phyloP scores from a whole-genome alignment of 1,139 yeast genomes.

The Taphrina flavorubra region DNA sequence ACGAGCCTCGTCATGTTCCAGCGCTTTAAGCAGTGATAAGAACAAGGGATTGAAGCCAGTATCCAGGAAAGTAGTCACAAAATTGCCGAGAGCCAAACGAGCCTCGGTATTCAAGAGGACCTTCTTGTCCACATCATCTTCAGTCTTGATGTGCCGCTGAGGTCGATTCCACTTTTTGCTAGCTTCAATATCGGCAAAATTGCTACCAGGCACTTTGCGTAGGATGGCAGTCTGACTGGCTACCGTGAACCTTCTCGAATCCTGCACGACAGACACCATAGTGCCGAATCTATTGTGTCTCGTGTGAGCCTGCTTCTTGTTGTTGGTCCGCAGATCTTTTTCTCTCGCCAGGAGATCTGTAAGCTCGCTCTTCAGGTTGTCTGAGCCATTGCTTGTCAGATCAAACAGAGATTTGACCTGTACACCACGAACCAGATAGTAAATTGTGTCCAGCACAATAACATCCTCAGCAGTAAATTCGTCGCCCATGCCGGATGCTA shows the following conservation, averaged over 20 bases:
- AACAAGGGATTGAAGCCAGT: conserved; percentile 77
- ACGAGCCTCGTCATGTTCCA: conserved; percentile 56
- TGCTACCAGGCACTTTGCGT: conserved; percentile 14
- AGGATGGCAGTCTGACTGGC: conserved; percentile 63
- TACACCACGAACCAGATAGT: conserved; percentile 65
- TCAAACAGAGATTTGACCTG: conserved; percentile 53
- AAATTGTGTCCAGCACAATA: conserved; percentile 72
- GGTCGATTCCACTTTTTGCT: conserved; percentile 68
- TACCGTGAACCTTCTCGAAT: conserved; percentile 65
- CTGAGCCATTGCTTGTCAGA: background rate
- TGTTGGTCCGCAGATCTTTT: conserved; percentile 56
- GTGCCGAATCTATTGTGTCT: conserved; percentile 95
- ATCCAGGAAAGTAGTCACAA: conserved; percentile 67
- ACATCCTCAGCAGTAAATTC: conserved; percentile 72
- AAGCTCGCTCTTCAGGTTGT: conserved; percentile 50
- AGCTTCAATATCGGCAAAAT: conserved; percentile 57
- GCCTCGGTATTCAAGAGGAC: conserved; percentile 52
- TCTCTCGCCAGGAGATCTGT: conserved; percentile 66
- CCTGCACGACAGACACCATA: conserved; percentile 69
- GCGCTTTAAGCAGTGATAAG: conserved; percentile 59
- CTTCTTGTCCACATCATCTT: conserved; percentile 47
- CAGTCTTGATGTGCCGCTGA: conserved; percentile 22
- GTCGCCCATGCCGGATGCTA: conserved; percentile 67
- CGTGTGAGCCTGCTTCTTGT: conserved; percentile 51
- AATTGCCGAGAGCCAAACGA: conserved; percentile 54